Conservation (phyloP, 306 rosid species). For the Gleditsia sinensis region DNA sequence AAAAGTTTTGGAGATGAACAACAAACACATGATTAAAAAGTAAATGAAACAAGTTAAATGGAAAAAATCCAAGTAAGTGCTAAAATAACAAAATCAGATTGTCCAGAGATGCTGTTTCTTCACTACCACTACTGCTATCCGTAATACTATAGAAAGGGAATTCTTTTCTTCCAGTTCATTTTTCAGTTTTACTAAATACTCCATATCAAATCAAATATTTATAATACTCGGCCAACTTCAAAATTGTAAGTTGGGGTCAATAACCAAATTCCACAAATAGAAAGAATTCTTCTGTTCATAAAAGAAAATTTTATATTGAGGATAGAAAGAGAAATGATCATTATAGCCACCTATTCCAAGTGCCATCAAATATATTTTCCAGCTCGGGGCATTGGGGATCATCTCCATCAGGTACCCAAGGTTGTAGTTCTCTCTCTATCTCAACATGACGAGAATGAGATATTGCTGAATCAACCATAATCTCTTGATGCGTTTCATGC, state of each 20-base stretch:
- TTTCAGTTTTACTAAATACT: neutral
- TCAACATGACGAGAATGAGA: slow-evolving; percentile 78
- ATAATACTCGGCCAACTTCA: neutral
- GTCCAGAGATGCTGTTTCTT: too few relatives aligned
- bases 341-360: slow-evolving; percentile 75
- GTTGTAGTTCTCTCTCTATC: slow-evolving; percentile 79
- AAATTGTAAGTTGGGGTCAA: neutral
- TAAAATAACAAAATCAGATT: neutral
- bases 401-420: slow-evolving; percentile 93
- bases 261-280: slow-evolving; percentile 6
- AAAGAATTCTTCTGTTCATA: slow-evolving; percentile 15
- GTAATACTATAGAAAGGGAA: neutral
- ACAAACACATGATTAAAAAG: neutral
- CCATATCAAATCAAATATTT: neutral
- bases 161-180: neutral
- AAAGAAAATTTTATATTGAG: neutral
- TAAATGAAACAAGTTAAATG: neutral
- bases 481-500: slow-evolving; percentile 61
- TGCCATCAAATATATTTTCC: slow-evolving; percentile 81
- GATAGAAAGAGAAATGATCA: slow-evolving; percentile 34
- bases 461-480: slow-evolving; percentile 82
- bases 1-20: neutral
- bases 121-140: neutral
- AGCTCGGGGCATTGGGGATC: slow-evolving; percentile 77
- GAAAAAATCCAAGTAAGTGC: neutral